A percentile compares a stretch with the other conserved stretches of the same genome.
Conservation (phyloP, 306 rosid genomes). For the Vicia villosa region DNA sequence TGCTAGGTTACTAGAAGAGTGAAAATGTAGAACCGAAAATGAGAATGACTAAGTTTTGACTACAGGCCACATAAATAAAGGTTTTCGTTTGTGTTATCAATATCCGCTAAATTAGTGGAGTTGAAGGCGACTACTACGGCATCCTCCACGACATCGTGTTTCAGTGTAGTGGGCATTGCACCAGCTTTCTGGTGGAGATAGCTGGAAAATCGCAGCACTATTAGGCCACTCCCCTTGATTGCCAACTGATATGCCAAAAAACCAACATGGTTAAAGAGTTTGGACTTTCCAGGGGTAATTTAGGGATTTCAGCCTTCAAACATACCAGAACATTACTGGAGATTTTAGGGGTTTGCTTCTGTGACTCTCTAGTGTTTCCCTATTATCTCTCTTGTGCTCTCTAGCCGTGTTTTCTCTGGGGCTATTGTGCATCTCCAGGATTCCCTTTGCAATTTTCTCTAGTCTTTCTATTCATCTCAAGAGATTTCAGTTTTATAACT, state of each 20-base stretch:
- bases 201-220: neutral
- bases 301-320: neutral
- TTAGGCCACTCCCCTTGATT: neutral
- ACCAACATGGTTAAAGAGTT: neutral
- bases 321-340: neutral
- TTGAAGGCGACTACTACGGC: neutral
- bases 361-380: neutral
- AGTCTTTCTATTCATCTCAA: neutral
- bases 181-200: neutral
- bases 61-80: neutral
- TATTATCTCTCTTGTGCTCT: no score
- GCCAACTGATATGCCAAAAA: neutral
- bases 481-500: neutral
- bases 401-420: no score
- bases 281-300: neutral
- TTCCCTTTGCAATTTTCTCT: neutral
- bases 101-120: neutral
- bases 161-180: neutral
- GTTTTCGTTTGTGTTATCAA: neutral
- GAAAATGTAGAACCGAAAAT: conserved; percentile 16
- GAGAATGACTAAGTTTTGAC: neutral
- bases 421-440: neutral
- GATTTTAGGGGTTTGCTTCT: neutral
- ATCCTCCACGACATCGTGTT: neutral
- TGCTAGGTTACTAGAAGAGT: neutral